Evolutionary conservation across 2,329 filamentous ascomycete genomes (phyloP).

Genomic region (Ceratocystis alfenasii): DNA sequence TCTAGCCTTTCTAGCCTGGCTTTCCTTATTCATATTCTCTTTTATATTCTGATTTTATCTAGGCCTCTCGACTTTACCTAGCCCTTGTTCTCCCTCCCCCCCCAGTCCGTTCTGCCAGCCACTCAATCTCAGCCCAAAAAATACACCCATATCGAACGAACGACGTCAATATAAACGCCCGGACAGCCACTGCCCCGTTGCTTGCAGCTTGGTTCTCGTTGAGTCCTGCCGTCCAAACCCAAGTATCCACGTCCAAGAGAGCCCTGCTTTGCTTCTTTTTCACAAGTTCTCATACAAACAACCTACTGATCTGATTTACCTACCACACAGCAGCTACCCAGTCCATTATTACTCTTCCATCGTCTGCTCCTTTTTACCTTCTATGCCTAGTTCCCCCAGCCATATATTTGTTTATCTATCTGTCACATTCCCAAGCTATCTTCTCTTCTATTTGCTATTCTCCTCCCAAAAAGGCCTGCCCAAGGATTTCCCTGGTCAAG

Average conservation of each 20-base stretch:
- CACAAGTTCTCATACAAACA: not conserved
- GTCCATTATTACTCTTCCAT: not conserved
- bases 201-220: not conserved
- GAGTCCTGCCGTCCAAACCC: not conserved
- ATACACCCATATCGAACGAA: not conserved
- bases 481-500: not conserved
- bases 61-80: not conserved
- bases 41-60: not conserved
- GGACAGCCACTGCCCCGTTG: not conserved
- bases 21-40: slow-evolving; percentile 2
- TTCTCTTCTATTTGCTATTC: not conserved
- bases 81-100: not conserved
- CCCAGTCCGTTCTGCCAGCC: not conserved
- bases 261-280: not conserved
- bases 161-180: slow-evolving; percentile 7
- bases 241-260: not conserved
- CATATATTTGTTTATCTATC: not conserved
- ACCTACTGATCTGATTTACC: not conserved
- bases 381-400: not conserved
- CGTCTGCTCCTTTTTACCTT: not conserved
- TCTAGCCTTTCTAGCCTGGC: not conserved
- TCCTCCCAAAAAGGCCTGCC: not conserved
- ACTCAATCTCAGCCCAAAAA: not conserved
- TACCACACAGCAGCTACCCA: too few species aligned
- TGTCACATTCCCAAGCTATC: not conserved